Conservation (phyloP, 2,329 filamentous ascomycete species). For the Colletotrichum spaethianum region DNA sequence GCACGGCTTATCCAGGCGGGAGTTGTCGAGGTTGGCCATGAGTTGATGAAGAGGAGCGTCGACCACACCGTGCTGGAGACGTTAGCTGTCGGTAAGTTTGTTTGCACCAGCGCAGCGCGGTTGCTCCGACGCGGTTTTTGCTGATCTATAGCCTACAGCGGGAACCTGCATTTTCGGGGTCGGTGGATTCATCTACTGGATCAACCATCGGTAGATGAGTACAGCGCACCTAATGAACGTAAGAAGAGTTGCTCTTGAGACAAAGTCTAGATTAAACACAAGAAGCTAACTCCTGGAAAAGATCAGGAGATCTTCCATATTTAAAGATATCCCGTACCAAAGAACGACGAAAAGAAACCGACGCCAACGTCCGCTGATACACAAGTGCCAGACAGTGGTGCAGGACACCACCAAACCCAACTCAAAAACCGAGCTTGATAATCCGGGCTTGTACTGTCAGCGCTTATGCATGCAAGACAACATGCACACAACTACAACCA, state of each 20-base stretch:
- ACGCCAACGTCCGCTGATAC: background rate
- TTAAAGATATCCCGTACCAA: too few species aligned
- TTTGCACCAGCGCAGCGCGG: background rate
- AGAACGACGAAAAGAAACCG: background rate
- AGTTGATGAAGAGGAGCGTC: constrained; percentile 37
- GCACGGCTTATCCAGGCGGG: constrained; percentile 26
- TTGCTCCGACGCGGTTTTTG: background rate
- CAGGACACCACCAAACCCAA: background rate
- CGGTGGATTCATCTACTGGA: constrained; percentile 38
- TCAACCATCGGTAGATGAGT: constrained; percentile 20
- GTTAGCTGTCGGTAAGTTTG: constrained; percentile 31
- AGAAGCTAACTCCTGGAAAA: background rate
- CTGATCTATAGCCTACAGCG: background rate
- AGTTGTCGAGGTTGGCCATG: constrained; percentile 20
- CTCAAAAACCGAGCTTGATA: background rate
- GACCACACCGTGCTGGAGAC: constrained; percentile 38
- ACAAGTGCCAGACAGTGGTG: background rate
- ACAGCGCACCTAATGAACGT: background rate
- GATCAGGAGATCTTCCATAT: background rate
- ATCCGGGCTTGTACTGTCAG: background rate
- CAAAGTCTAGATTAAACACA: background rate
- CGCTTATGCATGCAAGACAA: background rate
- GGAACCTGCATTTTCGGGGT: constrained; percentile 30
- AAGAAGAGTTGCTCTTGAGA: background rate
- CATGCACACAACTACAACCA: too few species aligned